Percentiles rank a stretch among this genome's conserved stretches.
Evolutionary conservation across 345 rosid genomes (phyloP).

Genomic region (Bruguiera sexangula): DNA sequence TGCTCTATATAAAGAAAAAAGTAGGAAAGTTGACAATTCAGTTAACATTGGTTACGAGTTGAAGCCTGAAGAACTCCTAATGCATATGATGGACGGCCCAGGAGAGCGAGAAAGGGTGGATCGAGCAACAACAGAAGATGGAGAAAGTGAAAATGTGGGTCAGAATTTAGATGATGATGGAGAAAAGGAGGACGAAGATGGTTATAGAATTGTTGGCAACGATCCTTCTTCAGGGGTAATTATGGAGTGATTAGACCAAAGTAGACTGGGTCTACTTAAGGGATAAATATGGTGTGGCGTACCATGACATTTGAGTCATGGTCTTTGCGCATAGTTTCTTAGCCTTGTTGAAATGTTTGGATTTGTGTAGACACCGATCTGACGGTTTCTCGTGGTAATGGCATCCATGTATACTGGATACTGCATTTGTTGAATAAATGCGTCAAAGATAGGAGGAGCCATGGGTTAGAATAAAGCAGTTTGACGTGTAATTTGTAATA

Average conservation of each 20-base stretch:
- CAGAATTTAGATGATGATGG: constrained; percentile 29
- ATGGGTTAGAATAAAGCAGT: constrained; percentile 11
- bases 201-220: constrained; percentile 26
- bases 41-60: constrained; percentile 26
- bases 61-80: constrained; percentile 51
- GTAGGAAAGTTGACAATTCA: constrained; percentile 25
- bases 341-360: constrained; percentile 9
- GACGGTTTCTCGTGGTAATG: constrained; percentile 13
- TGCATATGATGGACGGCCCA: constrained; percentile 47
- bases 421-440: constrained; percentile 31
- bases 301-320: constrained; percentile 15
- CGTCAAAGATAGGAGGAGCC: constrained; percentile 4
- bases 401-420: constrained; percentile 17
- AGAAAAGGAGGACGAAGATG: constrained; percentile 27
- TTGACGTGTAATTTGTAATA: constrained; percentile 14
- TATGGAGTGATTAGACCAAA: constrained; percentile 25
- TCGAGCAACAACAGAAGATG: constrained; percentile 32
- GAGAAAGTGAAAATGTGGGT: constrained; percentile 28
- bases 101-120: constrained; percentile 31
- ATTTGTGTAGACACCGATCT: constrained; percentile 14
- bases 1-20: constrained; percentile 57
- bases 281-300: constrained; percentile 11
- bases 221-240: constrained; percentile 34
- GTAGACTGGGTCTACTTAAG: neutral
- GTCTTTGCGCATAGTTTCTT: constrained; percentile 11